A percentile compares a stretch with the other conserved stretches of the same genome.
These are phyloP conservation scores for Claviceps sp. DNA, from an alignment of 2,329 filamentous ascomycete species.

Conservation along the genomic window DNA sequence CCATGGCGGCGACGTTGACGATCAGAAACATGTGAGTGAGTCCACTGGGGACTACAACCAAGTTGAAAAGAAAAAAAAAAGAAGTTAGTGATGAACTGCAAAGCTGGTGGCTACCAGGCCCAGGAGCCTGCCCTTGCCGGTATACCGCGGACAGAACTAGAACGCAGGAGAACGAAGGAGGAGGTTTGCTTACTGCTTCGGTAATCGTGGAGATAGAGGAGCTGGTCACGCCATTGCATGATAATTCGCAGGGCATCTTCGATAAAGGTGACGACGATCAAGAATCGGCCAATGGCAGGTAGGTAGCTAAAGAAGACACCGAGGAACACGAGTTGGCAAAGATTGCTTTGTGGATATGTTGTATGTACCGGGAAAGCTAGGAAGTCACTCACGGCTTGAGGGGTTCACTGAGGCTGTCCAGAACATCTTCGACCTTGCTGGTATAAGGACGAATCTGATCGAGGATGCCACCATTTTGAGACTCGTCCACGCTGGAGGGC, in stretches of 20 bases:
- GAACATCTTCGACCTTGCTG: conserved; percentile 91
- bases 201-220: conserved; percentile 86
- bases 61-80: neutral
- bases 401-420: conserved; percentile 80
- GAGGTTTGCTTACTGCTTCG: conserved; percentile 61
- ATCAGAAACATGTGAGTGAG: conserved; percentile 89
- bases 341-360: neutral
- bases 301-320: conserved; percentile 53
- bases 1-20: conserved; percentile 81
- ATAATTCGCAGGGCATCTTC: conserved; percentile 93
- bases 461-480: conserved; percentile 47
- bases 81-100: neutral
- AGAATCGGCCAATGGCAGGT: conserved; percentile 86
- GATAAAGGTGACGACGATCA: conserved; percentile 96
- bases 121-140: neutral
- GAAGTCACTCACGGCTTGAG: conserved; percentile 63
- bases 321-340: conserved; percentile 9
- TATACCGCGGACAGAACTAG: too few species aligned
- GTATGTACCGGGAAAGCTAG: neutral
- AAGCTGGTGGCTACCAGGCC: neutral
- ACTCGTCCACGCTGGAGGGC: conserved; percentile 38
- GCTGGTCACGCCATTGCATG: conserved; percentile 94
- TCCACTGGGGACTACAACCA: conserved; percentile 59
- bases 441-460: conserved; percentile 89
- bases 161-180: neutral